phyloP scores from a whole-genome alignment of 441 rosid species.

The Adansonia gregorii region DNA sequence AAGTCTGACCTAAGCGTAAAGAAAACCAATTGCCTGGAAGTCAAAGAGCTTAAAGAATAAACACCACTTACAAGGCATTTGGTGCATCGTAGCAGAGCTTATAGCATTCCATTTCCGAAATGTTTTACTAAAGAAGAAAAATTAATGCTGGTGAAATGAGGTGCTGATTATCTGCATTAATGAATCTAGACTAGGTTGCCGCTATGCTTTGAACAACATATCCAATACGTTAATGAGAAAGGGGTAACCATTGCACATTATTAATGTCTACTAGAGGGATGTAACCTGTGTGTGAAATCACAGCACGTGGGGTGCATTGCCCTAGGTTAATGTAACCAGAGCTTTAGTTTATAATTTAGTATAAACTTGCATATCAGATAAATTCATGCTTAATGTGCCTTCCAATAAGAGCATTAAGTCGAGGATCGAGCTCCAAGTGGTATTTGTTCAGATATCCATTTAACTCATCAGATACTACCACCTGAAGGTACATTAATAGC shows the following conservation, averaged over 20 bases:
- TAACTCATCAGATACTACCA: slow-evolving; percentile 89
- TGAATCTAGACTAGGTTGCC: slow-evolving; percentile 91
- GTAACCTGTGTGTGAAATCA: not conserved
- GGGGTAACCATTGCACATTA: not conserved
- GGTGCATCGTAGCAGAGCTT: not conserved
- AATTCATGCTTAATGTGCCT: slow-evolving; percentile 48
- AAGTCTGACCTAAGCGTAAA: slow-evolving; percentile 21
- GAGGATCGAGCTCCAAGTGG: slow-evolving; percentile 87
- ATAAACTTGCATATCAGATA: not conserved
- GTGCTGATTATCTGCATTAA: slow-evolving; percentile 87
- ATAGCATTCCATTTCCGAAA: slow-evolving; percentile 11
- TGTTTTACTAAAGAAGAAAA: slow-evolving; percentile 16
- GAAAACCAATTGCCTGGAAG: slow-evolving; percentile 81
- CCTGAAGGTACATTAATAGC: slow-evolving; percentile 49
- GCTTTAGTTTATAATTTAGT: not conserved
- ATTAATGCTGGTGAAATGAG: slow-evolving; percentile 78
- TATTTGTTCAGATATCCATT: slow-evolving; percentile 85
- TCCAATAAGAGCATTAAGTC: slow-evolving; percentile 92
- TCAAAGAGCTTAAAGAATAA: slow-evolving; percentile 16
- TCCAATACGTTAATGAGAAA: not conserved
- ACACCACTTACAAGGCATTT: not conserved
- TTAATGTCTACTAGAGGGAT: not conserved
- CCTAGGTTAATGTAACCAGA: not conserved
- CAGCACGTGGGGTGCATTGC: not conserved
- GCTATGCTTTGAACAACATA: slow-evolving; percentile 64